Evolutionary conservation across 2,329 filamentous ascomycete genomes (phyloP), one percentile per base, ranked within the genome.

Genomic region (Xylaria sp.): DNA sequence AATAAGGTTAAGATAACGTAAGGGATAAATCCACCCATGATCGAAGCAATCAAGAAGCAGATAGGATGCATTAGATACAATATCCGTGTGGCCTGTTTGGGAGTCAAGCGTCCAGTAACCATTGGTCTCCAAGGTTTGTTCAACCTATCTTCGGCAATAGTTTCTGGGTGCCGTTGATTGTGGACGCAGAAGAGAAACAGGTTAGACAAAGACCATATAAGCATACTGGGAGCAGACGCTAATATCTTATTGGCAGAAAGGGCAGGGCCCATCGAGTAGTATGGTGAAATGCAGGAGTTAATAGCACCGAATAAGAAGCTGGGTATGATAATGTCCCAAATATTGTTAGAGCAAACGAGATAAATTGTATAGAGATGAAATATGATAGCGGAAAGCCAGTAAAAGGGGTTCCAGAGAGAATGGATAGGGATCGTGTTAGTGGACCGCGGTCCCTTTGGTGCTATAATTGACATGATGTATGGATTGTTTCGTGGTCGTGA

Each of bases 61-160:
- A 45, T n/a, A 45, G 11, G 14, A 17, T 17, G 14, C 39, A 45
- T 17, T 2, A 45, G 14, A 17, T 45, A 45, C 12, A 45, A 17
- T 11, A 45, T 45, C 12, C 6, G 14, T 45, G 11, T 17, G 4
- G 39, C 39, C 12, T 17, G 39, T 45, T n/a, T 14, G 12, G 39
- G 11, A 45, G 39, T 45, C 39, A 45, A 2, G 39, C 39, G 39
- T n/a, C 39, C 61, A 2, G 71, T 45, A 2, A 68, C 62, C 2
- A 72, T 57, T 4, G 67, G 70, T 1, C 71, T 53, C 71, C 72
- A 73, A 5, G 71, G 70, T 30, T 73, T 73, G 54, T 72, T 73
- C 6, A 68, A 5, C 7, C 36, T 53, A 56, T 73, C 72, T 36
- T 73, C 72, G 0, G 39, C n/a, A 11, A 71, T 65, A 1, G 39